phyloP scores from a whole-genome alignment of 768 basidiomycete genomes.

The Amanita pseudoporphyria region DNA sequence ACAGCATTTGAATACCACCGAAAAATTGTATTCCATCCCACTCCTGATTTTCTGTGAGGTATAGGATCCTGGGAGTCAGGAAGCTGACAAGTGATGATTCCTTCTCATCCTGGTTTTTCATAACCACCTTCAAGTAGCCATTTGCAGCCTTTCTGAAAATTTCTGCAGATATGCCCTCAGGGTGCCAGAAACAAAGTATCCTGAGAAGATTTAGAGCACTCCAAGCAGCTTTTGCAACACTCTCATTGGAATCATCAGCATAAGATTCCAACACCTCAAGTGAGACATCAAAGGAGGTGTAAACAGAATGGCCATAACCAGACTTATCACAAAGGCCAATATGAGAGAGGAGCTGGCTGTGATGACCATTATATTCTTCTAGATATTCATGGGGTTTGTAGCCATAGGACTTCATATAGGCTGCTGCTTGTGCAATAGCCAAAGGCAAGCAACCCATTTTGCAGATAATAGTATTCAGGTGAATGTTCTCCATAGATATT shows the following conservation, averaged over 20 bases:
- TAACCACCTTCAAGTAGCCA: background rate
- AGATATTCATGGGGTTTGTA: constrained; percentile 11
- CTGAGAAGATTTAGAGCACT: constrained; percentile 12
- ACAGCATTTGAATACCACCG: constrained; percentile 11
- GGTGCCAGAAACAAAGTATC: constrained; percentile 12
- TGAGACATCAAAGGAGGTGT: constrained; percentile 14
- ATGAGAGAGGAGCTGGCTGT: constrained; percentile 7
- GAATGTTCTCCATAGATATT: background rate
- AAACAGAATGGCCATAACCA: constrained; percentile 11
- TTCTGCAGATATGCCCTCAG: constrained; percentile 9
- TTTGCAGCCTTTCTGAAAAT: constrained; percentile 11
- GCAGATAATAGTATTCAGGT: no score
- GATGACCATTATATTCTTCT: constrained; percentile 2
- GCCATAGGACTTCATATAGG: constrained; percentile 9
- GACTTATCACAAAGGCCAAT: constrained; percentile 8
- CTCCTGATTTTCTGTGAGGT: background rate
- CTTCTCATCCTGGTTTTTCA: background rate
- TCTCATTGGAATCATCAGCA: background rate
- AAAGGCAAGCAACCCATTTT: constrained; percentile 2
- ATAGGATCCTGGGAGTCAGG: background rate
- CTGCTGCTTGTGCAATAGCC: constrained; percentile 13
- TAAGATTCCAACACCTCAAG: constrained; percentile 8
- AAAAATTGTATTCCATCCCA: constrained; percentile 11
- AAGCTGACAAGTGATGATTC: background rate
- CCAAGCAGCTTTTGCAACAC: constrained; percentile 3